Base-by-base conservation (phyloP, 1,284 basidiomycete species). In the Ceratobasidium sp. region DNA sequence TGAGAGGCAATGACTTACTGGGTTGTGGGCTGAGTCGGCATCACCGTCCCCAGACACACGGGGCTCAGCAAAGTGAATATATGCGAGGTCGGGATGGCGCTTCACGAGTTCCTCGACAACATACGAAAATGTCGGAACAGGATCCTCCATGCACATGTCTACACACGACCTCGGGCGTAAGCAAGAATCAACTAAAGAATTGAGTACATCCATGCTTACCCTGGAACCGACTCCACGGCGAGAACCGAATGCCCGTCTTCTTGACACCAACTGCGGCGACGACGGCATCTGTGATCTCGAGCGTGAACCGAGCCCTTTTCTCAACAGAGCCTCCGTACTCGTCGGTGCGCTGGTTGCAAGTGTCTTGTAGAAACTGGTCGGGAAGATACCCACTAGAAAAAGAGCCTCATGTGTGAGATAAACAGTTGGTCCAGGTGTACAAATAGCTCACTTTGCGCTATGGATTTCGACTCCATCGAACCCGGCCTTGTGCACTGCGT, bases 11-110 rank as follows among this genome's bases (percentile, higher is more conserved):
- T 18, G 1, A 16, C 57, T 35, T 35, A 64, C 57, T 12, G 52
- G 35, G 59, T 83, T 35, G 3, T 68, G 78, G 23, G 83, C 81
- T 23, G 67, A 46, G n/a, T 20, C 44, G 16, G 41, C 41, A 16
- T 81, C 82, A 4, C 79, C 77, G n/a, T 79, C 70, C 1, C 82
- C 84, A 18, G 79, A 74, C 14, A 84, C 81, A 18, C 86, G 84
- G 1, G 88, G 84, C 81, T 91, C 90, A 38, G 89, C 83, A 54
- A 88, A 83, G 81, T 93, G 91, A 20, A 91, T 78, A 81, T 90
- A 92, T 0, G 89, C 89, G 8, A 92, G 83, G 10, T 86, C 81
- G 23, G 90, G 88, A 81, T 87, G 85, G 1, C 83, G 80, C 60
- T 85, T 70, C 69, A 82, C 82, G 6, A 88, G 74, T 5, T 81